These are phyloP conservation scores for Amauroascus niger DNA, from an alignment of 2,329 filamentous ascomycete species.

Conservation along the genomic window DNA sequence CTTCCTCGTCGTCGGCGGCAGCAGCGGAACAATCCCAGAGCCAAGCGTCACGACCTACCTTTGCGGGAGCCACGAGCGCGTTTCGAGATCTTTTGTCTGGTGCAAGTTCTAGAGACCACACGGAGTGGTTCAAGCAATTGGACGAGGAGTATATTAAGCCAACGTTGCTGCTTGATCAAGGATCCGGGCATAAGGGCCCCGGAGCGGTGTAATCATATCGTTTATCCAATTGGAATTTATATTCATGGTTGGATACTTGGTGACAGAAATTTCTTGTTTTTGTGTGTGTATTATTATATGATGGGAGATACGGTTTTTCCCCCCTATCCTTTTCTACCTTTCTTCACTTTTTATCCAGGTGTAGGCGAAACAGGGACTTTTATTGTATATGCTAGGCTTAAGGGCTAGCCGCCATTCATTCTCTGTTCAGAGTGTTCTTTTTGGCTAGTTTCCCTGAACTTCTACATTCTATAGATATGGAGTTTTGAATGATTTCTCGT, in stretches of 20 bases:
- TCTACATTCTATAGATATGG: too few species aligned
- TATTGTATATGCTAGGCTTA: too few species aligned
- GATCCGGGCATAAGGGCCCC: constrained; percentile 35
- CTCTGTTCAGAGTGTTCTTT: too few species aligned
- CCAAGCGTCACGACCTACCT: constrained; percentile 18
- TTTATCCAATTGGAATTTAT: not conserved
- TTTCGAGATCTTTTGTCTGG: constrained; percentile 70
- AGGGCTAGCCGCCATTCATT: too few species aligned
- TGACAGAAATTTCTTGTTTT: not conserved
- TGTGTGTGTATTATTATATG: not conserved
- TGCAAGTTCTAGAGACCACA: constrained; percentile 67
- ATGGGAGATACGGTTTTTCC: not conserved
- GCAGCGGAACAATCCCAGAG: constrained; percentile 3
- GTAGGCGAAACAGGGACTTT: not conserved
- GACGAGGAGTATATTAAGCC: constrained; percentile 97
- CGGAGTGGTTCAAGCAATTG: constrained; percentile 78
- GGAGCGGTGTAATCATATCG: constrained; percentile 27
- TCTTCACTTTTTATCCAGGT: not conserved
- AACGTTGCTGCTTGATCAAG: constrained; percentile 68
- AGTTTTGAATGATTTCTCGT: too few species aligned
- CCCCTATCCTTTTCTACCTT: not conserved
- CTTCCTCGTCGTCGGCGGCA: constrained; percentile 6
- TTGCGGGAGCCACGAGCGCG: constrained; percentile 63
- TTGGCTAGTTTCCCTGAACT: too few species aligned
- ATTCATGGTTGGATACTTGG: not conserved